Conservation (phyloP, 805 yeast genomes). For the Vanderwaltozyma yarrowii region DNA sequence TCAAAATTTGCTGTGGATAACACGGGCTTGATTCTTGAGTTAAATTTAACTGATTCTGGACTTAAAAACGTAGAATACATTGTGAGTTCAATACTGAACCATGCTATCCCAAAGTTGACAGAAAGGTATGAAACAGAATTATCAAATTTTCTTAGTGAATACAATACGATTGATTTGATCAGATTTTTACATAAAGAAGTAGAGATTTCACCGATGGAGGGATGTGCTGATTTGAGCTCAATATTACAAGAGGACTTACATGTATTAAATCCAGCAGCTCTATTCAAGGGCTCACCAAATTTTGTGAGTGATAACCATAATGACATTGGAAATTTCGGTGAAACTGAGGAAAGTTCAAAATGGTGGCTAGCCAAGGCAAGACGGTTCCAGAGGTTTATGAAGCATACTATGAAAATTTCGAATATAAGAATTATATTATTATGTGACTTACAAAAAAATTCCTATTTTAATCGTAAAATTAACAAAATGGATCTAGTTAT, state of each 20-base stretch:
- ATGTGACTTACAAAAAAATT: conserved; percentile 18
- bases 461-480: not conserved
- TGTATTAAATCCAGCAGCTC: conserved; percentile 28
- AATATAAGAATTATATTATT: conserved; percentile 31
- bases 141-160: conserved; percentile 37
- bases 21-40: conserved; percentile 39
- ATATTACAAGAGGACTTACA: conserved; percentile 31
- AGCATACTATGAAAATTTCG: conserved; percentile 14
- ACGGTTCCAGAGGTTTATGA: conserved; percentile 29
- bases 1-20: conserved; percentile 31
- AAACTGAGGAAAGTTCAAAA: conserved; percentile 22
- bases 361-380: conserved; percentile 38
- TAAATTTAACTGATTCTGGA: conserved; percentile 41
- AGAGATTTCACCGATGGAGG: conserved; percentile 35
- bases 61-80: conserved; percentile 28
- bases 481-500: not conserved
- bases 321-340: conserved; percentile 15
- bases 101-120: conserved; percentile 11
- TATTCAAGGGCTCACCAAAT: conserved; percentile 30
- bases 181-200: conserved; percentile 36
- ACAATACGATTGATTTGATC: conserved; percentile 36
- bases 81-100: conserved; percentile 26
- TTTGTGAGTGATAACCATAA: conserved; percentile 15
- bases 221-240: conserved; percentile 34
- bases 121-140: conserved; percentile 18